Evolutionary conservation across 2,329 filamentous ascomycete genomes (phyloP), one percentile per base, ranked within the genome.

Genomic region (Verticillium nubilum): DNA sequence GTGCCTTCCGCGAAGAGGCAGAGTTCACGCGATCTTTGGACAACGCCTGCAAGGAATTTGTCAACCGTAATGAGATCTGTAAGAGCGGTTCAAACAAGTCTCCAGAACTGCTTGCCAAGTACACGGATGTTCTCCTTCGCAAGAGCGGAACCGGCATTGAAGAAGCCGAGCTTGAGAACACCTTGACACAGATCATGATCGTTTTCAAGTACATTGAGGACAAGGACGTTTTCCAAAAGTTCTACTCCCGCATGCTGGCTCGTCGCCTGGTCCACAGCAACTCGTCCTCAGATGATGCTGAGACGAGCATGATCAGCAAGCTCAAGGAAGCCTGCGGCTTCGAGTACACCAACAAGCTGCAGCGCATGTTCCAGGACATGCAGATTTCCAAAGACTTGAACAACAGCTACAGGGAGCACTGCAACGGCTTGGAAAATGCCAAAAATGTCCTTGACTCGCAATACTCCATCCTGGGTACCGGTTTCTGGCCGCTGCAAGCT

Each of bases 131-230:
- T 10, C 79, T 99, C 31, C 80, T 99, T 57, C 94, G 95, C 75
- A 97, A 97, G 81, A 94, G 91, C 66, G 90, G 90, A 29, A 96
- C 93, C 67, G 92, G 92, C 67, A 91, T 92, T 15, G 95, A 98
- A 71, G 95, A 99, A 71, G 89, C 91, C 31, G 94, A 99, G 70
- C 83, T 98, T 68, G 95, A 99, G 76, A 88, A 89, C 65, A 89
- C 92, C 31, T 80, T 98, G 29, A 87, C 86, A 23, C 91, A 97
- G 73, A 95, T 99, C 68, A 99, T 99, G 95, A 97, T 94, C 1
- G 92, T 99, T 59, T 99, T 99, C 85, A 98, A 98, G 79, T 99
- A 99, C 76, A 98, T 99, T 64, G 95, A 99, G 73, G 96, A 99
- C 77, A 99, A 99, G 81, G 95, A 99, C 70, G 96, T 99, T 5